Percentiles rank a stretch among this genome's conserved stretches.
Conservation (phyloP, 108 stramenopile species). For the Parietichytrium sp. region DNA sequence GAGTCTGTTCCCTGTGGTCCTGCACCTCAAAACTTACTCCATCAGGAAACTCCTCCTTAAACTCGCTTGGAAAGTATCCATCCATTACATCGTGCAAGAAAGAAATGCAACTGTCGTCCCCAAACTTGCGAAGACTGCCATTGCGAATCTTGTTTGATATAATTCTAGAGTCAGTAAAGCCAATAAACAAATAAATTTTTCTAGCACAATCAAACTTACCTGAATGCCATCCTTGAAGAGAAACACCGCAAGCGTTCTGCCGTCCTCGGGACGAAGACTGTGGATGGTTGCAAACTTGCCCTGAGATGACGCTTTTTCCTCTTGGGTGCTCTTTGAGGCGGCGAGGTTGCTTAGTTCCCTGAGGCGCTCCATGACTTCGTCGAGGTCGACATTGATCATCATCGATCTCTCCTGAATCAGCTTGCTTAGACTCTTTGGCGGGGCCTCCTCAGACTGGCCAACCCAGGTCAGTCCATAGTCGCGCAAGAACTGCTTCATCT, state of each 20-base stretch:
- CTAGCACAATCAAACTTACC: too few relatives aligned
- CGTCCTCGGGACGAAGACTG: too few relatives aligned
- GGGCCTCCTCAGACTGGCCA: not conserved
- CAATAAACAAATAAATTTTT: too few relatives aligned
- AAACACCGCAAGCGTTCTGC: not conserved
- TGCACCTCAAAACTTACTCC: slow-evolving; percentile 9
- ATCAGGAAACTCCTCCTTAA: not conserved
- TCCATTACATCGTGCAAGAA: slow-evolving; percentile 7
- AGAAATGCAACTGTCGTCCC: not conserved
- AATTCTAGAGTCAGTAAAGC: too few relatives aligned
- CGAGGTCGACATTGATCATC: not conserved
- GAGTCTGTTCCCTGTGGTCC: not conserved
- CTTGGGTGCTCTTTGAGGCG: not conserved
- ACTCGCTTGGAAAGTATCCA: slow-evolving; percentile 29
- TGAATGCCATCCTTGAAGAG: slow-evolving; percentile 26
- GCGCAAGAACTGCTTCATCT: not conserved
- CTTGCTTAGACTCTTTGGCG: not conserved
- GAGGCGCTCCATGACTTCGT: not conserved
- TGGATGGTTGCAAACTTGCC: too few relatives aligned
- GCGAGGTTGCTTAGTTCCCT: not conserved
- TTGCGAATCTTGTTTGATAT: too few relatives aligned
- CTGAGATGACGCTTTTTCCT: not conserved
- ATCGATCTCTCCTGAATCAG: too few relatives aligned
- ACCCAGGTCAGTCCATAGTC: slow-evolving; percentile 17
- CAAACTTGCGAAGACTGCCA: not conserved